Base-by-base conservation (phyloP, 768 basidiomycete genomes). In the Kwoniella mangroviensis region DNA sequence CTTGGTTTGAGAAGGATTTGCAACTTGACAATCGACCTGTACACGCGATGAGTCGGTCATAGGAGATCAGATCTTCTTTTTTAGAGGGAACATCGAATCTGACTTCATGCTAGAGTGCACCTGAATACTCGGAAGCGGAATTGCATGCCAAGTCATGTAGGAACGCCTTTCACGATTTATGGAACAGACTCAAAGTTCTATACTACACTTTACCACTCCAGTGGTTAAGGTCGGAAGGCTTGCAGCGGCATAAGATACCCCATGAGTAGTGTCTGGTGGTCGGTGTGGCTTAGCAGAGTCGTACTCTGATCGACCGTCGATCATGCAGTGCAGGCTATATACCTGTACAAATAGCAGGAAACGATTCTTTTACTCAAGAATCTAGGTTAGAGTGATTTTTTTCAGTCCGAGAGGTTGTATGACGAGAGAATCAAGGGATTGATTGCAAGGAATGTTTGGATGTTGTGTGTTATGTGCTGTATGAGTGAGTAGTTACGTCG, bases 251-350 rank as follows among this genome's bases (percentile, higher is more conserved):
- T 49, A 15, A 49, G 12, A 49, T 19, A 49, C 45, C 45, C 19
- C 45, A 49, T 49, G 13, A 49, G 45, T 49, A 49, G 15, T 49
- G 45, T 49, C 15, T 49, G 45, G 45, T 49, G 45, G 45, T 15
- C 19, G 45, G 5, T 49, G 45, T 49, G 45, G 45, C 45, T 49
- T 49, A 49, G 15, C n/a, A 19, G n/a, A 55, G 56, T 57, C 12
- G 22, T 11, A 57, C 26, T 60, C 40, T 26, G 58, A 60, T 60
- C 58, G 34, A 42, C 58, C 22, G 58, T 43, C 34, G 58, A 60
- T 60, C 58, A 43, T 26, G 15, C 41, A 42, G 15, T 17, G 54
- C 24, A 55, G 21, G 12, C n/a, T 26, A 24, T 55, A 7, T 34
- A 34, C 6, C 34, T 6, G 34, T 34, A 7, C 34, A 7, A 34